Evolutionary conservation across 371 early-diverging fungal species (phyloP), one percentile per base, ranked within the genome.

Genomic region (Actinomortierella wolfii): DNA sequence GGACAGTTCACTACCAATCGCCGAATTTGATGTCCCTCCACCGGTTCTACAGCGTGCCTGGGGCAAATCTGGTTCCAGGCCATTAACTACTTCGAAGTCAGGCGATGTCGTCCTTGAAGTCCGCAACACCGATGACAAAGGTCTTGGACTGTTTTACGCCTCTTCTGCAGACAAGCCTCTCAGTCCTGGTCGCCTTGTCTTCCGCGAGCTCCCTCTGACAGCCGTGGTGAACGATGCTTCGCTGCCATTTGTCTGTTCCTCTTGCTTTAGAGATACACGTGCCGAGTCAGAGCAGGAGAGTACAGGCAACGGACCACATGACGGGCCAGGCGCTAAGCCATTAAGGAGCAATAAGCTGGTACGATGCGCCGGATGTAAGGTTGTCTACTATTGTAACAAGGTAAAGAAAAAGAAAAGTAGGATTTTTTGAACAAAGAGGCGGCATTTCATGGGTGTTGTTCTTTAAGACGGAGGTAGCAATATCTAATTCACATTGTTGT

Each of bases 301-400:
- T 15, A 29, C 42, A 21, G 18, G 48, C 13, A 23, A 49, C 4
- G 42, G 56, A 9, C 29, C 58, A 17, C 61, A 52, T 4, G 48
- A 54, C 34, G 40, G 59, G 0, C 24, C 54, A 17, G 21, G 56
- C 76, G 57, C 41, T 75, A 67, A 57, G 75, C 76, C 64, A 41
- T 54, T 51, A 23, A 7, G 48, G 48, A 51, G 51, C 21, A 28
- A 55, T 21, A 59, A 64, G 24, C 56, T 74, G 23, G 67, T 74
- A 2, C 54, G 75, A 13, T 74, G 75, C 43, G 61, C 65, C 2
- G 71, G 65, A 11, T 70, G 71, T 23, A 64, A 65, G 26, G 49
- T 70, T 5, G 61, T 65, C n/a, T 70, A 65, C 61, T 70, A 70
- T 20, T 70, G 71, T 51, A 70, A 70, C 34, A 70, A 65, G 65